Evolutionary conservation across 768 basidiomycete genomes (phyloP), one percentile per base, ranked within the genome.

Genomic region (Lyophyllum semitale): DNA sequence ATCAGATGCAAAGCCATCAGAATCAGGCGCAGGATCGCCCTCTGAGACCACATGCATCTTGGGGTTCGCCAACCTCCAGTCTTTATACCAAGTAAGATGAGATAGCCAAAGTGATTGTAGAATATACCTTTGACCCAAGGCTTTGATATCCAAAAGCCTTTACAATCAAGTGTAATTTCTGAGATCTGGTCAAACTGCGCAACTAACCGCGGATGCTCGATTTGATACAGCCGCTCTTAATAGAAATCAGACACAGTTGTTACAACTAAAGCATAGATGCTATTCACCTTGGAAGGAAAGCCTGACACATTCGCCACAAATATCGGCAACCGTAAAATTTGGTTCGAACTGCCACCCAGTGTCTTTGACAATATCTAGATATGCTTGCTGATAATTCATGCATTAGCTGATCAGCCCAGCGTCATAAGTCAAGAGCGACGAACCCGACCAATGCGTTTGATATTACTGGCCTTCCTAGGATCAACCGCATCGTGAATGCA

Each of bases 81-180:
- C 93, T 94, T 17, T 29, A n/a, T 18, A 18, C 11, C 18, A 37
- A 40, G 22, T 32, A 3, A 26, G 15, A 42, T 22, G 25, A 12
- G 17, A 15, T 22, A 7, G n/a, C 11, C 8, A 12, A 20, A 42
- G 55, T 55, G 47, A 32, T 51, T 33, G 59, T 15, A 27, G 38
- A 41, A 54, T 68, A 15, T 54, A 88, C 91, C 91, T 81, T 80
- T 88, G 3, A 89, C 67, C 93, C 93, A 94, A 6, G 71, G 67
- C 65, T 87, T 91, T 0, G 92, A 93, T 63, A 93, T 83, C 86
- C 87, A 91, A 66, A 78, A 86, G 7, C 81, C 81, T 15, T 60
- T 58, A 15, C 69, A 67, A 52, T 81, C 80, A 12, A 72, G 71
- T 4, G 71, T 70, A 9, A 76, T 69, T 25, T 77, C 73, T 35